These are phyloP conservation scores for Begonia peltatifolia DNA, from an alignment of 306 rosid species.

Conservation along the genomic window DNA sequence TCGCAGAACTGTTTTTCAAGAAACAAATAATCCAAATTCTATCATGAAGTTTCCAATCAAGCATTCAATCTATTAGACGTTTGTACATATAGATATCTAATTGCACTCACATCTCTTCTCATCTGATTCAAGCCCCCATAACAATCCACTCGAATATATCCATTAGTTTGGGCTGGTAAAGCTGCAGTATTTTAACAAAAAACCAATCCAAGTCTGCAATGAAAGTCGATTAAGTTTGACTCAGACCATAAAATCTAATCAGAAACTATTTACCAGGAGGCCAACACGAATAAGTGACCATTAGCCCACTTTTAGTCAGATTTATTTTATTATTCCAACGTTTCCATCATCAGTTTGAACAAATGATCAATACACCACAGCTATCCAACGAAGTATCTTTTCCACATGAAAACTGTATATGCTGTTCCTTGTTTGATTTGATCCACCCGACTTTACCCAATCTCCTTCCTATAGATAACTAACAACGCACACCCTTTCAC, in stretches of 20 bases:
- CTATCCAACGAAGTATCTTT: too few relatives aligned
- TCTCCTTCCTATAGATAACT: too few relatives aligned
- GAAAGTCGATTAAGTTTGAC: constrained; percentile 56
- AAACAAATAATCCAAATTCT: constrained; percentile 7
- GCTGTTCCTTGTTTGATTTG: too few relatives aligned
- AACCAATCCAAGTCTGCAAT: constrained; percentile 67
- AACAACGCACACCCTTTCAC: too few relatives aligned
- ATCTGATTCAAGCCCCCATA: constrained; percentile 91
- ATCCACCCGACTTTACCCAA: too few relatives aligned
- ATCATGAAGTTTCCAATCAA: constrained; percentile 8
- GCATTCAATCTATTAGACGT: not conserved
- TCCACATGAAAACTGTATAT: too few relatives aligned
- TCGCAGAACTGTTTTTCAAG: constrained; percentile 62
- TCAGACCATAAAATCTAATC: constrained; percentile 19
- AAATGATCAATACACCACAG: too few relatives aligned
- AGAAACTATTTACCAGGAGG: not conserved
- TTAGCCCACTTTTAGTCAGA: not conserved
- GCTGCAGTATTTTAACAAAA: constrained; percentile 74
- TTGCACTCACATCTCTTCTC: constrained; percentile 79
- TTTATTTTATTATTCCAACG: not conserved
- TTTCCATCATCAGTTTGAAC: too few relatives aligned
- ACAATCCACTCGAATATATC: constrained; percentile 91
- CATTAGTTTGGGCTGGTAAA: constrained; percentile 54
- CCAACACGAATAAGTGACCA: not conserved
- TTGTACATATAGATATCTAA: not conserved